Evolutionary conservation across 2,329 filamentous ascomycete genomes (phyloP).

Genomic region (Mycosphaerella sp.): DNA sequence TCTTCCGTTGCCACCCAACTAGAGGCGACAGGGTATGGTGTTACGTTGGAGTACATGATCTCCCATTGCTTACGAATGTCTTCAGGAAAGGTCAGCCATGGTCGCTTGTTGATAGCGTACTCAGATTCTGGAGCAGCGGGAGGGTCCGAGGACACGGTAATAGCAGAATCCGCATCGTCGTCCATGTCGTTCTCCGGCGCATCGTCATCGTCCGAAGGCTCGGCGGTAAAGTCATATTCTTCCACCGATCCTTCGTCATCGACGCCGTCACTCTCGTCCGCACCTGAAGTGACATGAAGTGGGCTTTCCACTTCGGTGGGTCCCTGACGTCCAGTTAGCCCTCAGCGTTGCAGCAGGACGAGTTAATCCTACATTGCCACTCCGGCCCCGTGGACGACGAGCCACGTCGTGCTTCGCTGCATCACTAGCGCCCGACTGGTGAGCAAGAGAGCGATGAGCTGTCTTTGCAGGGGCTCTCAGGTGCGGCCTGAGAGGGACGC

Average conservation of each 20-base stretch:
- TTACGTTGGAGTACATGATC: conserved; percentile 24
- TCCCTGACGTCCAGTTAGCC: neutral
- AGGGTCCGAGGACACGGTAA: conserved; percentile 20
- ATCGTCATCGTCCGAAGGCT: conserved; percentile 15
- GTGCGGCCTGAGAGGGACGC: neutral
- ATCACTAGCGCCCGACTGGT: neutral
- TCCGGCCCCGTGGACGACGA: conserved; percentile 11
- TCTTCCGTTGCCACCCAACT: conserved; percentile 27
- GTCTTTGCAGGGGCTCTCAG: neutral
- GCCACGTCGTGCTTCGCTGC: neutral
- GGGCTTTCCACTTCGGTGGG: neutral
- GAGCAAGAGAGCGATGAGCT: neutral
- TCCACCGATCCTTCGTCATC: conserved; percentile 23
- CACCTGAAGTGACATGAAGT: conserved; percentile 2
- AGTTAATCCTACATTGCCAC: conserved; percentile 9
- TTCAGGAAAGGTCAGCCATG: conserved; percentile 22
- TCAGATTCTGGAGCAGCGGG: conserved; percentile 9
- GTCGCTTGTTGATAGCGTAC: conserved; percentile 13
- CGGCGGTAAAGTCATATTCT: conserved; percentile 13
- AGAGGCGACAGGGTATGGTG: conserved; percentile 16
- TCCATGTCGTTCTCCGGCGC: conserved; percentile 14
- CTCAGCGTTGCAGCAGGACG: neutral
- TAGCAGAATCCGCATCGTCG: conserved; percentile 21
- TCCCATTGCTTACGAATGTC: conserved; percentile 21
- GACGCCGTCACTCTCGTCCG: neutral